These are phyloP conservation scores for Ophiostoma tasmaniense DNA, from an alignment of 2,329 filamentous ascomycete species.

Conservation along the genomic window DNA sequence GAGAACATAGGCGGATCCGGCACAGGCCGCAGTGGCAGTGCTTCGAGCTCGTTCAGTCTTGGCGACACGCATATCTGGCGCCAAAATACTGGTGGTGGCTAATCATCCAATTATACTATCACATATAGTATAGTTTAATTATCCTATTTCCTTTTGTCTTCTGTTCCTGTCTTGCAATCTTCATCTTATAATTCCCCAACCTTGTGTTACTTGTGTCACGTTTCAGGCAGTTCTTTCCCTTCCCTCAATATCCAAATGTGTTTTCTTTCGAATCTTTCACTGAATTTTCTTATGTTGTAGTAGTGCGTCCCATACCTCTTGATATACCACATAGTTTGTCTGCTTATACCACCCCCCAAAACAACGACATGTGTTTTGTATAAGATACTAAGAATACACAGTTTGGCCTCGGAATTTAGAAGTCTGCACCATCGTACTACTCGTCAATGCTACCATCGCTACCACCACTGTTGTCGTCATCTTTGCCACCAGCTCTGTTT, in stretches of 20 bases:
- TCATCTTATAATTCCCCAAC: neutral
- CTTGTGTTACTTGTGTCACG: neutral
- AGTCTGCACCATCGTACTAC: neutral
- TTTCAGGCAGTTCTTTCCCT: neutral
- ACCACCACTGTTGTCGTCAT: neutral
- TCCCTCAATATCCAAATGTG: neutral
- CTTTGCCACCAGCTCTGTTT: neutral
- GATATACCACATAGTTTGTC: conserved; percentile 10
- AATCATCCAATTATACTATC: neutral
- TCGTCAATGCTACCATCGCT: neutral
- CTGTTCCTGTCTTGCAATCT: neutral
- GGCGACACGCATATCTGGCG: conserved; percentile 45
- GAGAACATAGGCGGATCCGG: neutral
- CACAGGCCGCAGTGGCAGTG: conserved; percentile 28
- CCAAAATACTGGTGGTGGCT: conserved; percentile 22
- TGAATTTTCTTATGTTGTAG: neutral
- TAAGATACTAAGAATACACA: too few relatives aligned
- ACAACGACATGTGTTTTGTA: too few relatives aligned
- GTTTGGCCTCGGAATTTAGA: neutral
- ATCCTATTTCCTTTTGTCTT: neutral
- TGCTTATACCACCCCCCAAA: neutral
- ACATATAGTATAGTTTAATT: neutral
- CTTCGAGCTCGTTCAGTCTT: conserved; percentile 38
- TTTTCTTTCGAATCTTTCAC: neutral
- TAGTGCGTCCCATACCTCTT: neutral